These are phyloP conservation scores for Elsinoe arachidis DNA, from an alignment of 2,329 filamentous ascomycete species.

Conservation along the genomic window DNA sequence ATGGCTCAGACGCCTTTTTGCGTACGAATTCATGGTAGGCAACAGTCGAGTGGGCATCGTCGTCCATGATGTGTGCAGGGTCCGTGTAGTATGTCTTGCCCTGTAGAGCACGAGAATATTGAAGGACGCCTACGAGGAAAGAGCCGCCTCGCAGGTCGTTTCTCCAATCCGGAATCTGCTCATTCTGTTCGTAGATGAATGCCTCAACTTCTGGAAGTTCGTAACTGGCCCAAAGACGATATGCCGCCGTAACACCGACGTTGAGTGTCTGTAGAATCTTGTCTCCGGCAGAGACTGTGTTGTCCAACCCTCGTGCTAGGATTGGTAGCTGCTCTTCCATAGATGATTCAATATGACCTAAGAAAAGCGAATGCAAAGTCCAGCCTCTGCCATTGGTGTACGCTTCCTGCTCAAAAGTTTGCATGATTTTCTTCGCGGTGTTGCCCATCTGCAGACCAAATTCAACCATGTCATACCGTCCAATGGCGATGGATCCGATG, in stretches of 20 bases:
- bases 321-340: slow-evolving; percentile 49
- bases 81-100: slow-evolving; percentile 56
- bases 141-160: slow-evolving; percentile 63
- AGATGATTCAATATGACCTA: slow-evolving; percentile 62
- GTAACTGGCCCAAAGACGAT: slow-evolving; percentile 61
- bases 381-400: slow-evolving; percentile 61
- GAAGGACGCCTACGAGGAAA: slow-evolving; percentile 56
- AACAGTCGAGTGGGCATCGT: slow-evolving; percentile 54
- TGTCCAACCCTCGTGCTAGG: slow-evolving; percentile 58
- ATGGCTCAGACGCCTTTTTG: slow-evolving; percentile 46
- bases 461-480: slow-evolving; percentile 61
- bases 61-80: slow-evolving; percentile 53
- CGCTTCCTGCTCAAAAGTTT: slow-evolving; percentile 50
- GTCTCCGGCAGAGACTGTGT: slow-evolving; percentile 58
- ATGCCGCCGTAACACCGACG: slow-evolving; percentile 57
- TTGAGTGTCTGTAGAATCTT: slow-evolving; percentile 63
- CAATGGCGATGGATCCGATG: slow-evolving; percentile 57
- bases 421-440: slow-evolving; percentile 55
- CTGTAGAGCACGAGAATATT: slow-evolving; percentile 60
- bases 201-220: slow-evolving; percentile 61
- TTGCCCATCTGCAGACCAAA: slow-evolving; percentile 58
- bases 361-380: slow-evolving; percentile 59
- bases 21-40: slow-evolving; percentile 47
- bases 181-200: slow-evolving; percentile 61
- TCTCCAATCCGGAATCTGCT: slow-evolving; percentile 66